Conservation (phyloP, 192 early-diverging fungal species). For the Linnemannia elongata region DNA sequence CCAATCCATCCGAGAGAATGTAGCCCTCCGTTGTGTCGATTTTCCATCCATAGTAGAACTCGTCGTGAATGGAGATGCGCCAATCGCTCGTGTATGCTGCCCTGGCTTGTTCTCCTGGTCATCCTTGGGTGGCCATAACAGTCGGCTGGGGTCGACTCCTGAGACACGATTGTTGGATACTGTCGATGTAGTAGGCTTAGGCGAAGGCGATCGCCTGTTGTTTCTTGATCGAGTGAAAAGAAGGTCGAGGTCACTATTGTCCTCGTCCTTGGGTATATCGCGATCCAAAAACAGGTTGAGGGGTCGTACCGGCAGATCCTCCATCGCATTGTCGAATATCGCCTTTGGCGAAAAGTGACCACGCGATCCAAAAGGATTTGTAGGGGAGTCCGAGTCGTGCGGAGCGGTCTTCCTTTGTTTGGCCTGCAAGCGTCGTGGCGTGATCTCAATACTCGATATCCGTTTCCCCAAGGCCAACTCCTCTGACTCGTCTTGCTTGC, state of each 20-base stretch:
- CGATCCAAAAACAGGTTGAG: slow-evolving; percentile 22
- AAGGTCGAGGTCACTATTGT: background rate
- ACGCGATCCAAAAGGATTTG: background rate
- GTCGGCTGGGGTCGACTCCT: background rate
- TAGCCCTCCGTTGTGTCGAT: background rate
- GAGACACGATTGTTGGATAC: background rate
- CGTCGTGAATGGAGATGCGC: background rate
- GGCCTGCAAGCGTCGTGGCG: slow-evolving; percentile 26
- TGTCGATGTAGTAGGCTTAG: background rate
- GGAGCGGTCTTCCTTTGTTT: slow-evolving; percentile 20
- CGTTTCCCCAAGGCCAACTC: slow-evolving; percentile 29
- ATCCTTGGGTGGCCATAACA: slow-evolving; percentile 4
- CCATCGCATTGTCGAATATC: background rate
- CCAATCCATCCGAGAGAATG: background rate
- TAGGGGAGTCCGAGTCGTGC: background rate
- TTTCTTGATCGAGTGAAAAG: background rate
- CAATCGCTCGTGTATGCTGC: background rate
- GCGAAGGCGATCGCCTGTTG: background rate
- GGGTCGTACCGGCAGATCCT: background rate
- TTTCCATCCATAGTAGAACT: background rate
- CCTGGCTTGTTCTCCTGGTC: background rate
- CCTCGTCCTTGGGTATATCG: slow-evolving; percentile 23
- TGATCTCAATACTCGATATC: slow-evolving; percentile 37
- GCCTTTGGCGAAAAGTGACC: background rate
- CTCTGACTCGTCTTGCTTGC: slow-evolving; percentile 13